Conservation (phyloP, 1,139 yeast species). For the Geotrichum histeridarum region DNA sequence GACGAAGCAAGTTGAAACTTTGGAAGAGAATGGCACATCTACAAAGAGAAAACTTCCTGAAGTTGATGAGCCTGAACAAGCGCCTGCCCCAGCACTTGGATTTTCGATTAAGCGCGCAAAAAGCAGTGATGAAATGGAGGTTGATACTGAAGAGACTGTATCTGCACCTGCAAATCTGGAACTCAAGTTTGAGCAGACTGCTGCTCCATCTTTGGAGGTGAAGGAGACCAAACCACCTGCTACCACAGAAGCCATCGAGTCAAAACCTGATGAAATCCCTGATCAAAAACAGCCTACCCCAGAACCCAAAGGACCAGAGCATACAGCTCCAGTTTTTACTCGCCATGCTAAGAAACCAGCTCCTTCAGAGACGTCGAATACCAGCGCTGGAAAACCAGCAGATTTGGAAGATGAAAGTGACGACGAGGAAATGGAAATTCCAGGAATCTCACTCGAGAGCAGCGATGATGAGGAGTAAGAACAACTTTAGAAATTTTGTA, state of each 20-base stretch:
- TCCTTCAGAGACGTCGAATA: neutral
- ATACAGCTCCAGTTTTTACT: neutral
- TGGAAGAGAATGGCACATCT: neutral
- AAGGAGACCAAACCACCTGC: neutral
- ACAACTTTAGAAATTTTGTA: neutral
- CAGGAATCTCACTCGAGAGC: constrained; percentile 14
- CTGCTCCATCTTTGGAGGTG: neutral
- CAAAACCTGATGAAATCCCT: neutral
- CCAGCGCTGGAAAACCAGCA: too few species aligned
- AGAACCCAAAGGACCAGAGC: neutral
- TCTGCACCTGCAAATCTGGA: constrained; percentile 23
- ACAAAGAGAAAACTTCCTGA: constrained; percentile 16
- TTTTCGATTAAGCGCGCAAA: constrained; percentile 21
- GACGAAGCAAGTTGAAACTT: neutral
- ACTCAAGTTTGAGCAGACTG: constrained; percentile 16
- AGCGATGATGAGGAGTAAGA: constrained; percentile 17
- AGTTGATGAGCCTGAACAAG: constrained; percentile 30
- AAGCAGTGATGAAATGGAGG: constrained; percentile 16
- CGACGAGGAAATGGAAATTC: constrained; percentile 15
- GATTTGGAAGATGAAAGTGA: neutral
- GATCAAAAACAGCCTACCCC: neutral
- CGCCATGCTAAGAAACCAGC: neutral
- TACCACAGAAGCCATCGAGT: neutral
- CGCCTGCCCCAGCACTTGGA: constrained; percentile 18
- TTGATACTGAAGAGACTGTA: constrained; percentile 24